These are phyloP conservation scores for Alternaria gaisen DNA, from an alignment of 2,329 filamentous ascomycete genomes.

Conservation along the genomic window DNA sequence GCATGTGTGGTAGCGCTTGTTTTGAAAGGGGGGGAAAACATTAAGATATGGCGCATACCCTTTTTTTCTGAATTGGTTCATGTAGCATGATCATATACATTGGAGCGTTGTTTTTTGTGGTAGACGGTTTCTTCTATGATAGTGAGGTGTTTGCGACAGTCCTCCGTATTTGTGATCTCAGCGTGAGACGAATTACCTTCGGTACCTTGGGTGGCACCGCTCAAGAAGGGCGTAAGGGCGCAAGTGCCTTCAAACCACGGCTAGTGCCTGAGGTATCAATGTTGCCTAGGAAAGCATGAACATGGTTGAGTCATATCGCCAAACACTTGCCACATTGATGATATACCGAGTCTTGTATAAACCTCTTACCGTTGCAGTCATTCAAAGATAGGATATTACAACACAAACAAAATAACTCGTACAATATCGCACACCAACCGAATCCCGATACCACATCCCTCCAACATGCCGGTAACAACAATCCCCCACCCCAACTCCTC, in stretches of 20 bases:
- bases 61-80: conserved; percentile 6
- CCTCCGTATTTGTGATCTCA: neutral
- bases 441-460: neutral
- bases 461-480: neutral
- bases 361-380: no score
- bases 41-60: conserved; percentile 17
- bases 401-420: neutral
- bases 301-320: neutral
- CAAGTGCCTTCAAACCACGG: neutral
- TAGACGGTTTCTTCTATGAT: neutral
- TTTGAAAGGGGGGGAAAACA: conserved; percentile 4
- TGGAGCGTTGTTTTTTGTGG: conserved; percentile 5
- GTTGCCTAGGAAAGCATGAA: neutral
- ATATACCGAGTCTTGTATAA: neutral
- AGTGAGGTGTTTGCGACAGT: neutral
- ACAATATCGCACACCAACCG: neutral
- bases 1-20: conserved; percentile 5
- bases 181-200: neutral
- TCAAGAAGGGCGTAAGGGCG: conserved; percentile 6
- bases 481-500: neutral
- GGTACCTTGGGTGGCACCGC: neutral
- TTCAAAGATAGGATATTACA: no score
- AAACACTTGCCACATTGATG: neutral
- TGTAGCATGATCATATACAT: conserved; percentile 15
- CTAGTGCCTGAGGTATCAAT: neutral